phyloP scores from a whole-genome alignment of 2,329 filamentous ascomycete genomes.

The Fusarium solani-melongenae region DNA sequence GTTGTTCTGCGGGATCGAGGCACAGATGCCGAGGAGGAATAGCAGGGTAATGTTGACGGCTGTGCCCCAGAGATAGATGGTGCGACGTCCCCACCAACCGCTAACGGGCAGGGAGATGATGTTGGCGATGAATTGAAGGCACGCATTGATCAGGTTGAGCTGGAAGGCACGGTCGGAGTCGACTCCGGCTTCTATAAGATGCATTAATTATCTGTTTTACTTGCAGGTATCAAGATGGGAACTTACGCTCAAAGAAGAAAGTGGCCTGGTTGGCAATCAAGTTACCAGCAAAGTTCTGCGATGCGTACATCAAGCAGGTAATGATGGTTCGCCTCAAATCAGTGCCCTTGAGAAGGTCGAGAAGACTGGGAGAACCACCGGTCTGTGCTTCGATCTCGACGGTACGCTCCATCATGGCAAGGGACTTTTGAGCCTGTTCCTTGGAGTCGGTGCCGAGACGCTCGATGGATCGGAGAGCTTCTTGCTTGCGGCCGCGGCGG shows the following conservation, averaged over 20 bases:
- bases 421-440: conserved; percentile 47
- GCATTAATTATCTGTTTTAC: conserved; percentile 1
- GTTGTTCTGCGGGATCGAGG: conserved; percentile 56
- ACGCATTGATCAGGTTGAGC: conserved; percentile 71
- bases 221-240: neutral
- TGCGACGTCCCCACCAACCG: conserved; percentile 69
- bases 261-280: conserved; percentile 69
- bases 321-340: conserved; percentile 65
- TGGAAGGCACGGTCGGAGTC: conserved; percentile 63
- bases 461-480: conserved; percentile 56
- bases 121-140: conserved; percentile 68
- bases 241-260: conserved; percentile 63
- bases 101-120: conserved; percentile 74
- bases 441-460: conserved; percentile 53
- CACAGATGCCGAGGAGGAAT: conserved; percentile 67
- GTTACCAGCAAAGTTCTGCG: conserved; percentile 69
- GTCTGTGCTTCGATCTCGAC: conserved; percentile 59
- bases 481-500: conserved; percentile 54
- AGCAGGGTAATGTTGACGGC: conserved; percentile 64
- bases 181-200: conserved; percentile 67
- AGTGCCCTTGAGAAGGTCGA: conserved; percentile 65
- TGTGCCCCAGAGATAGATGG: conserved; percentile 71
- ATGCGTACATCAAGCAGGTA: conserved; percentile 65
- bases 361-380: conserved; percentile 54
- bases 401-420: conserved; percentile 67